A percentile compares a stretch with the other conserved stretches of the same genome.
Conservation (phyloP, 345 rosid genomes). For the Eucalyptus globulus region DNA sequence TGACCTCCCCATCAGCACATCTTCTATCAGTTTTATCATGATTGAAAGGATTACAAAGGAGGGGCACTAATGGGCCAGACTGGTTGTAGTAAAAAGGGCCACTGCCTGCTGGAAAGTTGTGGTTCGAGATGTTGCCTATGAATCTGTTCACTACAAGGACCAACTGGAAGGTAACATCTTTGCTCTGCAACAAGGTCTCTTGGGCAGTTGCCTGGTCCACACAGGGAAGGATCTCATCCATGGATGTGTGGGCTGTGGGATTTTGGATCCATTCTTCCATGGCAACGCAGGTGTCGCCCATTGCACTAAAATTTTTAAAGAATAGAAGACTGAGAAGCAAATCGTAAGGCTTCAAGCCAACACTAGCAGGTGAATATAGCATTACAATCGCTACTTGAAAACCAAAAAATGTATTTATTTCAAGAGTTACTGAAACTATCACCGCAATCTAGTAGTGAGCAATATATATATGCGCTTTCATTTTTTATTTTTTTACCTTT, state of each 20-base stretch:
- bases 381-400: not conserved
- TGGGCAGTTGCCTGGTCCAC: conserved; percentile 37
- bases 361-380: not conserved
- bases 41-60: conserved; percentile 39
- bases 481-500: not conserved
- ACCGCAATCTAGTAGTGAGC: not conserved
- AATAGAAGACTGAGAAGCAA: not conserved
- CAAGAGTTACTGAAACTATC: not conserved
- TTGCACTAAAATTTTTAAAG: conserved; percentile 14
- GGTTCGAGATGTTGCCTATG: conserved; percentile 36
- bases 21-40: conserved; percentile 15
- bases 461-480: not conserved
- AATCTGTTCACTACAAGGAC: conserved; percentile 26
- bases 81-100: conserved; percentile 45
- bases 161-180: conserved; percentile 21
- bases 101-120: conserved; percentile 13
- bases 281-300: conserved; percentile 65
- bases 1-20: conserved; percentile 30
- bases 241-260: conserved; percentile 56
- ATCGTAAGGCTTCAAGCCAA: not conserved
- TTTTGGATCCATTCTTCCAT: conserved; percentile 72
- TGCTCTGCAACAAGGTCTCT: conserved; percentile 29
- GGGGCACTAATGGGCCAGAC: conserved; percentile 59
- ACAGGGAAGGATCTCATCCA: conserved; percentile 62
- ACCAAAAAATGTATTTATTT: not conserved